Percentiles rank a stretch among this genome's conserved stretches.
Evolutionary conservation across 345 rosid species (phyloP).

Genomic region (Gossypium arboreum): DNA sequence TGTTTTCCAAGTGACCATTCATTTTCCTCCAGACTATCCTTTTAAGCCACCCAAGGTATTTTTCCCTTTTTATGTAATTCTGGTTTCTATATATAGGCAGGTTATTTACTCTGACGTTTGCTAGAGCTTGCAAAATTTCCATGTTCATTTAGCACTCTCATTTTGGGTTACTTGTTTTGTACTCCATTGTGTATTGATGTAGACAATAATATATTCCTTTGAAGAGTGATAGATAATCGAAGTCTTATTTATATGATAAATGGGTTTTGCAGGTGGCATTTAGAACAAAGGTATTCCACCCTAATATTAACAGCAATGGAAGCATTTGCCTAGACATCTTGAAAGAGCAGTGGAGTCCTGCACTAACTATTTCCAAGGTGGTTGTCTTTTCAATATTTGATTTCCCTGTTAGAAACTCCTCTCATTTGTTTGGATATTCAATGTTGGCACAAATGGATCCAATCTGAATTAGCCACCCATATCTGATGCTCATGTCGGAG

Average conservation of each 20-base stretch:
- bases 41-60: conserved; percentile 76
- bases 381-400: not conserved
- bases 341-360: conserved; percentile 99
- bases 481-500: not conserved
- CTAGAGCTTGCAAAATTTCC: not conserved
- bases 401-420: not conserved
- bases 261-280: conserved; percentile 65
- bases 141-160: not conserved
- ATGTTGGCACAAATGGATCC: not conserved
- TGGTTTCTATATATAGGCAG: not conserved
- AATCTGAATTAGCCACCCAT: not conserved
- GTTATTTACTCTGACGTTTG: not conserved
- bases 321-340: conserved; percentile 95
- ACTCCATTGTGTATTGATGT: not conserved
- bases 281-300: conserved; percentile 91
- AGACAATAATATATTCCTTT: not conserved
- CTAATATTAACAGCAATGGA: conserved; percentile 90
- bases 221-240: not conserved
- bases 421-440: no score
- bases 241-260: not conserved
- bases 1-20: conserved; percentile 69
- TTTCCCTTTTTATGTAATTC: not conserved
- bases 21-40: conserved; percentile 78
- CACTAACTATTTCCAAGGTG: conserved; percentile 91
- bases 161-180: not conserved